These are phyloP conservation scores for Nemania bipapillata DNA, from an alignment of 2,329 filamentous ascomycete genomes.

Conservation along the genomic window DNA sequence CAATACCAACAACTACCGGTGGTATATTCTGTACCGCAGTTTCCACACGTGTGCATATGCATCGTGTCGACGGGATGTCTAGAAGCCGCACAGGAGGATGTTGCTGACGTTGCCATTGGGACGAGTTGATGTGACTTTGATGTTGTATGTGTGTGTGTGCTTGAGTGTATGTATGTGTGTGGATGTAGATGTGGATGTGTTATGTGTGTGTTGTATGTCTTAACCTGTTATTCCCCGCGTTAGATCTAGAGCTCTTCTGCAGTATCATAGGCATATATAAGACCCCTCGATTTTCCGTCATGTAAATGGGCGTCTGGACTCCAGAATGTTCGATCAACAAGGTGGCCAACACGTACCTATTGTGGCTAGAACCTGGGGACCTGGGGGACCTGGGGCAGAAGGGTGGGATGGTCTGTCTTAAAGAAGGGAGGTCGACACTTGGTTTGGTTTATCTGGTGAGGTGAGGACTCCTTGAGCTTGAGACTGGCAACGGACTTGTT, in stretches of 20 bases:
- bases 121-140: slow-evolving; percentile 29
- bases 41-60: slow-evolving; percentile 51
- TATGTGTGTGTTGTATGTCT: slow-evolving; percentile 7
- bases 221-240: slow-evolving; percentile 28
- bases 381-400: slow-evolving; percentile 18
- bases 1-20: slow-evolving; percentile 54
- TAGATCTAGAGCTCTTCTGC: slow-evolving; percentile 35
- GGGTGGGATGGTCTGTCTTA: slow-evolving; percentile 11
- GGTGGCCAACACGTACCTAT: slow-evolving; percentile 34
- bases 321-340: slow-evolving; percentile 26
- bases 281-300: slow-evolving; percentile 19
- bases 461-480: slow-evolving; percentile 5
- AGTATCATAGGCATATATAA: slow-evolving; percentile 31
- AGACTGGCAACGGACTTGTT: neutral
- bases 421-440: neutral
- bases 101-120: slow-evolving; percentile 33
- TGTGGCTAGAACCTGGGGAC: no score
- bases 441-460: slow-evolving; percentile 14
- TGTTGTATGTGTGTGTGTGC: slow-evolving; percentile 9
- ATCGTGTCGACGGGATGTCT: slow-evolving; percentile 42
- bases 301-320: slow-evolving; percentile 23
- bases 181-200: no score
- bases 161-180: slow-evolving; percentile 10
- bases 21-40: slow-evolving; percentile 53
- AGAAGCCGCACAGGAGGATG: slow-evolving; percentile 31